Conservation (phyloP, 257 asterid species). For the Pogostemon cablin region DNA sequence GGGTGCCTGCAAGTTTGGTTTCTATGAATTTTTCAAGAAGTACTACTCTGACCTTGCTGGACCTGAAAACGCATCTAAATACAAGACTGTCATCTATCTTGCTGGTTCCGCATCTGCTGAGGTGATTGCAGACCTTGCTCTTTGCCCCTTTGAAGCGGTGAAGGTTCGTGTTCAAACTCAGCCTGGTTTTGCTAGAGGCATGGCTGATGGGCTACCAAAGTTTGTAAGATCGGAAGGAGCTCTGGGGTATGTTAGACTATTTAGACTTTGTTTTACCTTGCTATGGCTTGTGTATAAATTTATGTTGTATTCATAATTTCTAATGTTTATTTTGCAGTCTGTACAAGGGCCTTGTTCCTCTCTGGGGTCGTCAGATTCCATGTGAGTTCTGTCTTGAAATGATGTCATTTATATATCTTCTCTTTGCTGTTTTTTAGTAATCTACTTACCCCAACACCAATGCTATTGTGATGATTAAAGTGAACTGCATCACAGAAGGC, state of each 20-base stretch:
- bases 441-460: not conserved
- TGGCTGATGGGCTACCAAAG: slow-evolving; percentile 57
- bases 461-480: not conserved
- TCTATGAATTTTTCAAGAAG: slow-evolving; percentile 55
- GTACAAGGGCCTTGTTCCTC: slow-evolving; percentile 91
- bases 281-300: slow-evolving; percentile 14
- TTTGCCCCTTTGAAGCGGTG: slow-evolving; percentile 60
- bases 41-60: slow-evolving; percentile 56
- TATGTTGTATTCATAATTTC: not conserved
- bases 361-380: slow-evolving; percentile 98
- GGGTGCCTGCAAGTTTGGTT: slow-evolving; percentile 66
- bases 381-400: slow-evolving; percentile 49
- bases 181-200: slow-evolving; percentile 59
- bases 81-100: slow-evolving; percentile 52
- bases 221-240: slow-evolving; percentile 55
- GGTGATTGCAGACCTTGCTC: slow-evolving; percentile 54
- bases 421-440: not conserved
- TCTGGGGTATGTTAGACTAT: slow-evolving; percentile 44
- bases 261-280: not conserved
- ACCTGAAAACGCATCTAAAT: slow-evolving; percentile 47
- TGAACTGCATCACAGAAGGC: not conserved
- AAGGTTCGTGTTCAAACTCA: slow-evolving; percentile 62
- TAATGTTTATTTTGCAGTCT: slow-evolving; percentile 48
- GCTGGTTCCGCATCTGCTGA: slow-evolving; percentile 65
- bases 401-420: slow-evolving; percentile 3